Evolutionary conservation across 331 rosid genomes (phyloP).

Genomic region (Malus hybrid): DNA sequence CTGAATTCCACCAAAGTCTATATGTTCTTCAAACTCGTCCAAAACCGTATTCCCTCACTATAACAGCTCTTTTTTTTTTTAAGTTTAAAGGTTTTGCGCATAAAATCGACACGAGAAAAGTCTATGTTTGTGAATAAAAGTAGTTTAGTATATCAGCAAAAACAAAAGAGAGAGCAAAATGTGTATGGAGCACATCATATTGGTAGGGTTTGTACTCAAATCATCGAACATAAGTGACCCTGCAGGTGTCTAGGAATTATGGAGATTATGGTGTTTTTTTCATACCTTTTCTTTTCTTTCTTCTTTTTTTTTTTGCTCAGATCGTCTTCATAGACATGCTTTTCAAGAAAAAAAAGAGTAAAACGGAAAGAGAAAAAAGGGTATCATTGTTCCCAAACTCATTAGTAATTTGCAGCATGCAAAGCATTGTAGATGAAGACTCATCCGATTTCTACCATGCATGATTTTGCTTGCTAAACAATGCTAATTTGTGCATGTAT

Average conservation of each 20-base stretch:
- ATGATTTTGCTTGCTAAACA: background rate
- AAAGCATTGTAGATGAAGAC: background rate
- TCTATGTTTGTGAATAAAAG: background rate
- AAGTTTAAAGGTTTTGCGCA: too few species aligned
- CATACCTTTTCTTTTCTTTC: too few species aligned
- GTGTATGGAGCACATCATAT: background rate
- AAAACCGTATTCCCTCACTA: background rate
- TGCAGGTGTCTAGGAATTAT: background rate
- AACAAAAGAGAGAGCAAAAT: background rate
- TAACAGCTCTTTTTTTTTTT: background rate
- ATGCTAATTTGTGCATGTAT: background rate
- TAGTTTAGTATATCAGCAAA: background rate
- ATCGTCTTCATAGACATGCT: background rate
- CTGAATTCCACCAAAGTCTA: background rate
- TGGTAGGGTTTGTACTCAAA: conserved; percentile 5
- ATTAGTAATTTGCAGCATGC: background rate
- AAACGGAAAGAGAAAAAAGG: background rate
- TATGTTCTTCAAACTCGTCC: background rate
- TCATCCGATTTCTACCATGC: background rate
- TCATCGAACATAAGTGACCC: background rate
- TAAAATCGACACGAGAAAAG: too few species aligned
- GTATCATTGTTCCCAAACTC: background rate
- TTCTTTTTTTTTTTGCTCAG: background rate
- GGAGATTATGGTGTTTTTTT: background rate
- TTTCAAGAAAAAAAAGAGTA: background rate